Percentiles rank a stretch among this genome's conserved stretches.
These are phyloP conservation scores for Didymella glomerata DNA, from an alignment of 2,329 filamentous ascomycete genomes.

Conservation along the genomic window DNA sequence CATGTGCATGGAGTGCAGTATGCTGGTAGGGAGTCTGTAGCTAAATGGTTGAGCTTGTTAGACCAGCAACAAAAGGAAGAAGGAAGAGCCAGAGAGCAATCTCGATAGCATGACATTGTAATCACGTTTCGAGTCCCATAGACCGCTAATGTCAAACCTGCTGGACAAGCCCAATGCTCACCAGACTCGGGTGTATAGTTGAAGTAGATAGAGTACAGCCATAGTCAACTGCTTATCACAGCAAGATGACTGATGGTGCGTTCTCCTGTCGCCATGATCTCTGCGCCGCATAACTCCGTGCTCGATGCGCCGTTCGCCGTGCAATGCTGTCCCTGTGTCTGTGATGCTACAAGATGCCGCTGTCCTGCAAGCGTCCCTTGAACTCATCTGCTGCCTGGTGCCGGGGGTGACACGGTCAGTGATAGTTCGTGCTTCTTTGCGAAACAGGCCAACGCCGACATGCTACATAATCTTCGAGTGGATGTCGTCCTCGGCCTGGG, in stretches of 20 bases:
- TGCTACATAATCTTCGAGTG: slow-evolving; percentile 84
- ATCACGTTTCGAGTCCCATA: slow-evolving; percentile 51
- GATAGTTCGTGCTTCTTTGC: slow-evolving; percentile 28
- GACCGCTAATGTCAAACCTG: slow-evolving; percentile 47
- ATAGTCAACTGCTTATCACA: slow-evolving; percentile 49
- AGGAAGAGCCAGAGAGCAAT: slow-evolving; percentile 39
- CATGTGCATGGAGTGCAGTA: slow-evolving; percentile 18
- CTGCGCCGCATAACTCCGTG: slow-evolving; percentile 20
- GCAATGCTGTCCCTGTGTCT: slow-evolving; percentile 32
- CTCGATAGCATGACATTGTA: slow-evolving; percentile 50
- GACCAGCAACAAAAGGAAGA: slow-evolving; percentile 22
- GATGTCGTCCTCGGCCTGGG: slow-evolving; percentile 83
- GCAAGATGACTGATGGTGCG: slow-evolving; percentile 49
- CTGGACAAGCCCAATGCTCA: slow-evolving; percentile 33
- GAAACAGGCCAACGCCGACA: slow-evolving; percentile 26
- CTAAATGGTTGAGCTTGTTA: slow-evolving; percentile 32
- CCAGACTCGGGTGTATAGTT: slow-evolving; percentile 36
- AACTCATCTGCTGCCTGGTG: slow-evolving; percentile 45
- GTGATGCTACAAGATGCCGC: slow-evolving; percentile 39
- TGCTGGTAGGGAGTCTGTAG: slow-evolving; percentile 22
- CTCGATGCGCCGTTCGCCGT: slow-evolving; percentile 25
- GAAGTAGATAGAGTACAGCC: slow-evolving; percentile 49
- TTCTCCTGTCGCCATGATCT: slow-evolving; percentile 40
- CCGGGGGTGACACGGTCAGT: slow-evolving; percentile 40
- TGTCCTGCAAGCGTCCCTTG: slow-evolving; percentile 41